Evolutionary conservation across 331 rosid genomes (phyloP).

Genomic region (Quercus tomentella): DNA sequence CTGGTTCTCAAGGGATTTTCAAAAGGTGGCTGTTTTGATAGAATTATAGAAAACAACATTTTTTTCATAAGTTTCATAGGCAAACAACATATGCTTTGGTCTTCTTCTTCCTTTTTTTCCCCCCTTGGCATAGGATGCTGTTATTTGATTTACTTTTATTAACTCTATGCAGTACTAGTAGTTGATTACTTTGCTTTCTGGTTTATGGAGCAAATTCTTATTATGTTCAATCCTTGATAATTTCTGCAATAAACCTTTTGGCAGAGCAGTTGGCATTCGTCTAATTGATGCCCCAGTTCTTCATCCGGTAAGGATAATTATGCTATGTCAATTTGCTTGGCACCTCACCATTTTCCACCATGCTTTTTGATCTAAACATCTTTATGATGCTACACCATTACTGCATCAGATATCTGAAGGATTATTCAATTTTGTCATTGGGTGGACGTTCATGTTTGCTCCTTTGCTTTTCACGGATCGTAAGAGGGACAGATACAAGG

Average conservation of each 20-base stretch:
- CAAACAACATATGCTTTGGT: neutral
- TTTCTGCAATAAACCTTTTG: conserved; percentile 32
- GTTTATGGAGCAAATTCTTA: neutral
- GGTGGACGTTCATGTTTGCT: conserved; percentile 95
- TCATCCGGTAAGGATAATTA: conserved; percentile 72
- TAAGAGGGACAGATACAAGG: conserved; percentile 59
- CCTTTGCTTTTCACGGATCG: conserved; percentile 79
- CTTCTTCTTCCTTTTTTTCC: neutral
- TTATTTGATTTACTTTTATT: neutral
- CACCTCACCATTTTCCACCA: neutral
- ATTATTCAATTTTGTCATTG: conserved; percentile 85
- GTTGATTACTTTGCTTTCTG: neutral
- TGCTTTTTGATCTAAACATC: neutral
- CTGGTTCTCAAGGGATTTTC: neutral
- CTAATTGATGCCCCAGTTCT: conserved; percentile 80
- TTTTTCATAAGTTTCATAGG: neutral
- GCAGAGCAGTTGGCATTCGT: conserved; percentile 79
- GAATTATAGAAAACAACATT: neutral
- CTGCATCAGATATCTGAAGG: conserved; percentile 79
- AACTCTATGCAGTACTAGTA: neutral
- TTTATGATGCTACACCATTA: conserved; percentile 16
- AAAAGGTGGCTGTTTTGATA: neutral
- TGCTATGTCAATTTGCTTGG: conserved; percentile 16
- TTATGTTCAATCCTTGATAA: conserved; percentile 28
- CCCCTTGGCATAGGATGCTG: neutral